A percentile compares a stretch with the other conserved stretches of the same genome.
Conservation (phyloP, 2,329 filamentous ascomycete genomes). For the Colletotrichum sp. region DNA sequence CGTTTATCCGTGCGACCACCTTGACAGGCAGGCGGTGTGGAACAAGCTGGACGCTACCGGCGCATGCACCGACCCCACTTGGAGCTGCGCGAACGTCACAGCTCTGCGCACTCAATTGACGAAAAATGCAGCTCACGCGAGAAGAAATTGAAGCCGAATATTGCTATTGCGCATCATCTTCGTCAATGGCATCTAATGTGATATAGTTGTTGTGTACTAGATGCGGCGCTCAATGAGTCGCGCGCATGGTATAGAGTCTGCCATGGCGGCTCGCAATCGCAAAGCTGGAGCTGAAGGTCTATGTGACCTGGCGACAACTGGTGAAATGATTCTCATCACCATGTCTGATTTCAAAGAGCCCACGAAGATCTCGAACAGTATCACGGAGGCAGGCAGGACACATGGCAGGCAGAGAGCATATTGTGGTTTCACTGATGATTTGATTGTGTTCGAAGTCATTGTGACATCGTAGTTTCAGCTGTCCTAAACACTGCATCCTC, state of each 20-base stretch:
- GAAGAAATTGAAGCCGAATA: not conserved
- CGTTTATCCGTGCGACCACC: not conserved
- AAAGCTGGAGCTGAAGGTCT: not conserved
- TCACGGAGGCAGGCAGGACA: not conserved
- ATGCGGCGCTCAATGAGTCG: not conserved
- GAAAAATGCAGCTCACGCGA: not conserved
- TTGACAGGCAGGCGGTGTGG: constrained; percentile 2
- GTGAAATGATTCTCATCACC: no score
- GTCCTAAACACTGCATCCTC: constrained; percentile 19
- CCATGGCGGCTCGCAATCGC: not conserved
- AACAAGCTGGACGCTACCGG: not conserved
- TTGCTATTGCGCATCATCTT: not conserved
- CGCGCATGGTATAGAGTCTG: no score
- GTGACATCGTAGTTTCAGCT: constrained; percentile 1
- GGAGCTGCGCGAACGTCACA: not conserved
- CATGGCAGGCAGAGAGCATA: no score
- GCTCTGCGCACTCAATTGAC: not conserved
- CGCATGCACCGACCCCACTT: not conserved
- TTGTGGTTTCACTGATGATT: constrained; percentile 12
- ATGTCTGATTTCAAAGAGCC: no score
- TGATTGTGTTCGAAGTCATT: not conserved
- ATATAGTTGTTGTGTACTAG: not conserved
- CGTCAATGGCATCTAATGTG: not conserved
- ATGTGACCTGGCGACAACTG: no score
- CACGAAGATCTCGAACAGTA: no score